Evolutionary conservation across 75 land plant species (phyloP).

Genomic region (Sequoiadendron giganteum): DNA sequence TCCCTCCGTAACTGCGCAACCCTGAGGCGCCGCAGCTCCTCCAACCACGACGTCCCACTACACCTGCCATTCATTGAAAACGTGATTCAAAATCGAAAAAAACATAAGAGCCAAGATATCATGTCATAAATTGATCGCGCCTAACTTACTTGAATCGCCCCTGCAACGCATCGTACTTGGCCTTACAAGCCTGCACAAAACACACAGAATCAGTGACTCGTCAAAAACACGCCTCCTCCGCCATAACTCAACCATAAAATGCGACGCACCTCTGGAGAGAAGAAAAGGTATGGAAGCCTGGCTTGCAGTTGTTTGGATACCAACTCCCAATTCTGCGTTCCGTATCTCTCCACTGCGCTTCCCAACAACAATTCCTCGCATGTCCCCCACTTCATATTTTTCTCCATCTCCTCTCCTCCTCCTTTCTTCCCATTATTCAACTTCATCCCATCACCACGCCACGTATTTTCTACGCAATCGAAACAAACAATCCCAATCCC

Average conservation of each 20-base stretch:
- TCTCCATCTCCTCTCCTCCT: neutral
- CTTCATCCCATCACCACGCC: neutral
- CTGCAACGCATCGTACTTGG: conserved; percentile 46
- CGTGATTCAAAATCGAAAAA: neutral
- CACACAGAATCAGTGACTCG: neutral
- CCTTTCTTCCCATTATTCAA: neutral
- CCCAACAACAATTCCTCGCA: conserved; percentile 71
- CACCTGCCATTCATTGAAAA: neutral
- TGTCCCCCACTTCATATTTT: conserved; percentile 44
- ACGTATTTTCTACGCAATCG: neutral
- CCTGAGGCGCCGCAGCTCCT: conserved; percentile 58
- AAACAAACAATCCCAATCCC: neutral
- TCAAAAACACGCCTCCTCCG: too few relatives aligned
- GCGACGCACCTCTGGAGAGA: conserved; percentile 32
- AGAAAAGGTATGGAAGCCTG: conserved; percentile 24
- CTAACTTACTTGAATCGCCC: conserved; percentile 38
- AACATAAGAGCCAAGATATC: neutral
- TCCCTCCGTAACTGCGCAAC: conserved; percentile 61
- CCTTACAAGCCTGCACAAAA: conserved; percentile 38
- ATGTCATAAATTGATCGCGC: neutral
- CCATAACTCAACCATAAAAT: too few relatives aligned
- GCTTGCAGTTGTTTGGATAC: conserved; percentile 59
- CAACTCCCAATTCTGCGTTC: conserved; percentile 50
- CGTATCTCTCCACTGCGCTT: conserved; percentile 66
- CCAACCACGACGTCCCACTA: conserved; percentile 43